Base-by-base conservation (phyloP, 352 stramenopile genomes). In the Elongisporangium prolatum region DNA sequence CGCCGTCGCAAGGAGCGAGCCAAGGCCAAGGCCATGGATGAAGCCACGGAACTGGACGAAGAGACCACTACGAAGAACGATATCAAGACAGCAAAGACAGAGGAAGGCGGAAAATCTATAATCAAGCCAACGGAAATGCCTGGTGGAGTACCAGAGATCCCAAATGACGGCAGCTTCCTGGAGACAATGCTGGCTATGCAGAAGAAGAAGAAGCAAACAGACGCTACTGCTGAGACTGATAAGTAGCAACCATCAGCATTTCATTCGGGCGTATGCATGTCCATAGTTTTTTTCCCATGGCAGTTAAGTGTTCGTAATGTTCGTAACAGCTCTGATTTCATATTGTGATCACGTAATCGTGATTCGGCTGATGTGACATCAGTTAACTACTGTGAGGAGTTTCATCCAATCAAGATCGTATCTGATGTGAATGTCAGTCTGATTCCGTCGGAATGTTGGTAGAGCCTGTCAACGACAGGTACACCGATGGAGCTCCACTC, bases 121-220 rank as follows among this genome's bases (percentile, higher is more conserved):
- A 18, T 50, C 3, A 67, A 63, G 48, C 63, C 85, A 0, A 74
- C 57, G 0, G 82, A 91, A 61, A 92, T 74, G 11, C 82, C 82
- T 0, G 84, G 82, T 1, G 84, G 80, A 21, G 80, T 94, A 14
- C 67, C 79, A 0, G 82, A 88, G 64, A 91, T 94, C 58, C 57
- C 82, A 0, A 91, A 94, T 60, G 85, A 94, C 60, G 85, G 85
- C 21, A 91, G 77, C 58, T 94, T 92, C 52, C 49, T 94, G 21
- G 82, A 80, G 40, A 75, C 63, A 22, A 91, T 94, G 77, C 67
- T 94, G 44, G 71, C 72, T 0, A 53, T 85, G 61, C 78, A 91
- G 60, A 69, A 86, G 64, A 21, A 79, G 25, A 57, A 86, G 50
- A 10, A 58, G 22, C 18, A 57, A 17, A 13, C 48, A 17, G 48